Evolutionary conservation across 2,329 filamentous ascomycete species (phyloP), one percentile per base, ranked within the genome.

Genomic region (Monosporascus sp.): DNA sequence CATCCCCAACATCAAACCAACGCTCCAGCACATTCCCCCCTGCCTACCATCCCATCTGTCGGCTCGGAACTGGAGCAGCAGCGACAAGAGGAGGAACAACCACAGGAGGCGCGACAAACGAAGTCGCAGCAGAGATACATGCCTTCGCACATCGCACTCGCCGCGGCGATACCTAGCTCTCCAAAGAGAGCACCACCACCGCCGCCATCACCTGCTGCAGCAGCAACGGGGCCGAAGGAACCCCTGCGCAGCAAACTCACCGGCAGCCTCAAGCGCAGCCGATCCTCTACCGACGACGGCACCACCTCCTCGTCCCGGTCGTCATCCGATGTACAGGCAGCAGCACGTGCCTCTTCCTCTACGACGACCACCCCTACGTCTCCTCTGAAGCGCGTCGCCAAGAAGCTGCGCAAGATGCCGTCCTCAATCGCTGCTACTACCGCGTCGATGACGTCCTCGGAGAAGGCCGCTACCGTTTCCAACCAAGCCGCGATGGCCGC

Each of bases 331-430:
- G 40, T 20, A 18, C 22, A 18, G 18, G 26, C 49, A 38, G 37
- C 44, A 22, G 54, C 57, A 48, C 31, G 47, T 11, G 51, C 55
- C 17, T 24, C 55, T 46, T 49, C 56, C 26, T 40, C 41, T 14
- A 31, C 40, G 24, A 38, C 45, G 37, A 58, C 56, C 5, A 59
- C 61, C 26, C 59, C 64, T 40, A 53, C 60, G 28, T 57, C 63
- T 46, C 64, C 63, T 26, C 59, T 66, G 58, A 65, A 60, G 60
- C 74, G 72, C 57, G 68, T 74, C 22, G 70, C 72, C 53, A 81
- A 81, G 72, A 81, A 80, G 65, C 68, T 82, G 48, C 77, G 81
- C 52, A 78, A 79, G 68, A 77, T 56, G 71, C 79, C 55, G 58
- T 70, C 51, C 52, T 67, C 50, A 53, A 18, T 67, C 14, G 65